Conservation (phyloP, 169 alveolate genomes). For the Theileria annulata region DNA sequence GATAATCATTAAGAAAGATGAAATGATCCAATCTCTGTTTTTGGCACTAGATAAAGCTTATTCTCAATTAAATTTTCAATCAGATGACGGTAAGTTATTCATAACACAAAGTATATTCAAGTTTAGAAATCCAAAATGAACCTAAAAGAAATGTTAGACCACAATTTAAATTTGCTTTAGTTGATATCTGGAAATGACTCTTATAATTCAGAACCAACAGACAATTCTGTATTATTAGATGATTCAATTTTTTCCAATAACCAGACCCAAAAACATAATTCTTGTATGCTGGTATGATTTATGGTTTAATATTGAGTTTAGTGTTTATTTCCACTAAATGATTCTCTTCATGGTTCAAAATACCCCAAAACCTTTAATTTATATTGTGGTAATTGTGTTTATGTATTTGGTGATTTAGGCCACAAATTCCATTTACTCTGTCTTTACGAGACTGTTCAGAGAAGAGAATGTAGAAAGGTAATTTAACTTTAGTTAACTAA, state of each 20-base stretch:
- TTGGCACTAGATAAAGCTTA: background rate
- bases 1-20: background rate
- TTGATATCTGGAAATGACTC: no score
- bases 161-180: background rate
- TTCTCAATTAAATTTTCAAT: background rate
- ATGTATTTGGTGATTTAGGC: constrained; percentile 1
- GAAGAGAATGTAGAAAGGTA: constrained; percentile 23
- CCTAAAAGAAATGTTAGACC: background rate
- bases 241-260: background rate
- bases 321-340: constrained; percentile 20
- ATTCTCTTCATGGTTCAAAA: constrained; percentile 17
- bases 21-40: background rate
- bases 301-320: constrained; percentile 4
- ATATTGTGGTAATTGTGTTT: background rate
- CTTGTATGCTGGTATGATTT: constrained; percentile 19
- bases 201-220: background rate
- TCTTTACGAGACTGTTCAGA: constrained; percentile 13
- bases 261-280: background rate
- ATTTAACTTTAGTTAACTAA: background rate
- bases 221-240: background rate
- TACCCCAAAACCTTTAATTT: constrained; percentile 5
- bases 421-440: constrained; percentile 22
- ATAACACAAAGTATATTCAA: background rate
- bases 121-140: background rate
- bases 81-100: background rate